These are phyloP conservation scores for Nicotiana tomentosiformis DNA, from an alignment of 257 asterid genomes.

Conservation along the genomic window DNA sequence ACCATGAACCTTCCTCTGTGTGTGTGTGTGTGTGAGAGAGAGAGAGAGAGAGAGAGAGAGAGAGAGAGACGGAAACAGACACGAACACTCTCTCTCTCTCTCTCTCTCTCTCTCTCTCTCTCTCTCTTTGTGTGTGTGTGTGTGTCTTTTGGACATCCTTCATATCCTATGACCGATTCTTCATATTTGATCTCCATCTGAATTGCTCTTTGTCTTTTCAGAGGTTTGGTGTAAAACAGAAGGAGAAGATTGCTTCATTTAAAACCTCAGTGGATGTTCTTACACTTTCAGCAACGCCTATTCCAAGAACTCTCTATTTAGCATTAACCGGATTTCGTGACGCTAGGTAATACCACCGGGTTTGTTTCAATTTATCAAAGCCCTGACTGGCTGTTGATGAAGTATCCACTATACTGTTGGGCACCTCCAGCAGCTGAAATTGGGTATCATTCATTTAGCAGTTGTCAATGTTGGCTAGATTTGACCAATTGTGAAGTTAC, in stretches of 20 bases:
- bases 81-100: background rate
- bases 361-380: slow-evolving; percentile 3
- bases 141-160: slow-evolving; percentile 1
- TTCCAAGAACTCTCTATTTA: slow-evolving; percentile 92
- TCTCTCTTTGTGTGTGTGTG: background rate
- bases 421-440: slow-evolving; percentile 4
- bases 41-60: background rate
- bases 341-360: slow-evolving; percentile 63
- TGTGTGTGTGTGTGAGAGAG: background rate
- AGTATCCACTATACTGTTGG: slow-evolving; percentile 5
- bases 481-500: slow-evolving; percentile 1
- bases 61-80: background rate
- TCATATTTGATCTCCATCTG: slow-evolving; percentile 9
- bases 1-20: background rate
- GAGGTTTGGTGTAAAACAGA: slow-evolving; percentile 98
- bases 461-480: slow-evolving; percentile 3
- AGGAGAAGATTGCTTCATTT: slow-evolving; percentile 95
- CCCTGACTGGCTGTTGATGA: slow-evolving; percentile 5
- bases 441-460: slow-evolving; percentile 1
- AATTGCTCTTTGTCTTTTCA: slow-evolving; percentile 32
- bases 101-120: background rate
- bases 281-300: slow-evolving; percentile 97
- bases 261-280: slow-evolving; percentile 95
- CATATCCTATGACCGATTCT: background rate
- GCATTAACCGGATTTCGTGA: slow-evolving; percentile 98